Evolutionary conservation across 1,139 yeast genomes (phyloP), one percentile per base, ranked within the genome.

Genomic region (Geotrichum phurueaensis): DNA sequence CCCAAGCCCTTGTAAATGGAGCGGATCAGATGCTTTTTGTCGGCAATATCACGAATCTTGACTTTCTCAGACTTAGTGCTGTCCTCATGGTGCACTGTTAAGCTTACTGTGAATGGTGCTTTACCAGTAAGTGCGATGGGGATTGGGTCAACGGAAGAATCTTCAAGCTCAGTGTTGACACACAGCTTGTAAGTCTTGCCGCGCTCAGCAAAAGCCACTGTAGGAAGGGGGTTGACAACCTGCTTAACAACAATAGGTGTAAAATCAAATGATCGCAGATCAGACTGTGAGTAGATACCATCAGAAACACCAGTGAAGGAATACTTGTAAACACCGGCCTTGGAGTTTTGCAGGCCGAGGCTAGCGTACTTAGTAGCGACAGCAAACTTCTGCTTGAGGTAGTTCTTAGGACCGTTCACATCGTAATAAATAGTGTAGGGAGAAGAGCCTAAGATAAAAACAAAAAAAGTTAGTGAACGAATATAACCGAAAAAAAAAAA

Each of bases 381-480:
- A 58, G 80, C 84, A 18, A 81, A 70, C 47, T 76, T 76, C 53
- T 66, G 68, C 53, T 64, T 67, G 43, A 64, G 73, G 69, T 25
- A 72, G 36, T 89, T 90, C 67, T 74, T 77, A 2, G 96, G 95
- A 53, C 81, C 77, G 45, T 75, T 76, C 31, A 89, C 76, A 48
- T 84, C 84, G 69, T 91, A 92, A 59, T 84, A 84, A 49, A 92
- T 76, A 10, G 82, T 75, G 67, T 90, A 91, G 36, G 98, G 97
- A 0, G 87, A 79, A 3, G 81, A 75, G 2, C 77, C 73, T 61
- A 60, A 10, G 33, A 12, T 23, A 12, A 7, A 27, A 36, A 39
- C 20, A 36, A 52, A 49, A 50, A 57, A 51, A 39, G 57, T 50
- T 54, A 58, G 52, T 23, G 9, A 20, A 13, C 36, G 31, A 10